A percentile compares a stretch with the other conserved stretches of the same genome.
These are phyloP conservation scores for Byssoonygena ceratinophila DNA, from an alignment of 2,329 filamentous ascomycete genomes.

Conservation along the genomic window DNA sequence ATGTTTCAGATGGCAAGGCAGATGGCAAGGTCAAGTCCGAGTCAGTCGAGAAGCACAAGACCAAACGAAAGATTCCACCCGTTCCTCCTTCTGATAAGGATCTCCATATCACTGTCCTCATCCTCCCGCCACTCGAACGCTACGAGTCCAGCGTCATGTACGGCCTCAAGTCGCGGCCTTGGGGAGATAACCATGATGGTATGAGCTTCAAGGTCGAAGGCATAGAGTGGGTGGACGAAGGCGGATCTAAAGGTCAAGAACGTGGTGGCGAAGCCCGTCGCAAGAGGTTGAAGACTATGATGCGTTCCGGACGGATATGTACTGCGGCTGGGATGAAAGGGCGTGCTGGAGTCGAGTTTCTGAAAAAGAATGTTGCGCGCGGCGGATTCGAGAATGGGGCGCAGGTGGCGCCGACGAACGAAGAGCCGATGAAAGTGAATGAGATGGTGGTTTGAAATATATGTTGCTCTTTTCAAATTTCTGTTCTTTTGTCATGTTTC, in stretches of 20 bases:
- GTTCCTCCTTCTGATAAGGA: slow-evolving; percentile 58
- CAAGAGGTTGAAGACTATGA: slow-evolving; percentile 39
- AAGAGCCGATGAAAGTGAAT: neutral
- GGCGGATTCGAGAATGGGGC: neutral
- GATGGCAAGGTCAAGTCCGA: slow-evolving; percentile 7
- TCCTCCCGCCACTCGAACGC: slow-evolving; percentile 66
- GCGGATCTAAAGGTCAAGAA: slow-evolving; percentile 39
- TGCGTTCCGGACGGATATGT: slow-evolving; percentile 35
- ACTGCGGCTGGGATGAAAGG: slow-evolving; percentile 25
- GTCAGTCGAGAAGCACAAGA: slow-evolving; percentile 6
- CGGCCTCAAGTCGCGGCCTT: slow-evolving; percentile 72
- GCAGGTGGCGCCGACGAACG: neutral
- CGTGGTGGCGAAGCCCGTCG: slow-evolving; percentile 39
- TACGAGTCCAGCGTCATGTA: slow-evolving; percentile 67
- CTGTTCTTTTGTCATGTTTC: neutral
- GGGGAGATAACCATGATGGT: slow-evolving; percentile 68
- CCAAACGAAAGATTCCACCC: slow-evolving; percentile 28
- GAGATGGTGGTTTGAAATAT: neutral
- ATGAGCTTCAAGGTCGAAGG: slow-evolving; percentile 77
- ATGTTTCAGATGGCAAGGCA: neutral
- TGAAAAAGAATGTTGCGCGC: neutral
- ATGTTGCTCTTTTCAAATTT: neutral
- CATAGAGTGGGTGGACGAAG: slow-evolving; percentile 76
- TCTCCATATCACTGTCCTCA: slow-evolving; percentile 73
- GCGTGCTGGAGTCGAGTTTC: slow-evolving; percentile 11